Percentiles rank a stretch among this genome's conserved stretches.
Conservation (phyloP, 169 alveolate genomes). For the Plasmodium sp. region DNA sequence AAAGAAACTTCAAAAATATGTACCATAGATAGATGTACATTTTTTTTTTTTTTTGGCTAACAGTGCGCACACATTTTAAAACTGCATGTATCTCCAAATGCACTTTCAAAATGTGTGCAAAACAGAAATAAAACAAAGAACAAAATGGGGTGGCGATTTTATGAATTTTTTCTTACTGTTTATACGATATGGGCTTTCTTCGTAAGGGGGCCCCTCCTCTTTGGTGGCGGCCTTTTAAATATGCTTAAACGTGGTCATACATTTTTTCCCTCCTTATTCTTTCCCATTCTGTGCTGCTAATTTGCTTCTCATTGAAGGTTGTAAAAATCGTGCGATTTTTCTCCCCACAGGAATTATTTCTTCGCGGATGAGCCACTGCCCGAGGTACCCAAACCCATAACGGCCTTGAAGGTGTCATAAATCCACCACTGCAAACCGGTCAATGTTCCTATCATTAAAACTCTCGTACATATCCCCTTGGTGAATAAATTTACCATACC, state of each 20-base stretch:
- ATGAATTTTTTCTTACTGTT: neutral
- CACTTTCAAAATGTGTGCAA: neutral
- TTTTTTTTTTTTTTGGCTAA: neutral
- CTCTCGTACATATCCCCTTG: slow-evolving; percentile 94
- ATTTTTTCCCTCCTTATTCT: neutral
- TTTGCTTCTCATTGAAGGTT: neutral
- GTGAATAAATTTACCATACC: slow-evolving; percentile 87
- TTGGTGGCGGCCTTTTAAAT: neutral
- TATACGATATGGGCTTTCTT: neutral
- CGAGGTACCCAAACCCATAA: slow-evolving; percentile 85
- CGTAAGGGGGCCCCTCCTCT: neutral
- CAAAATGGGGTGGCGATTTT: neutral
- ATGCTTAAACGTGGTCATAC: neutral
- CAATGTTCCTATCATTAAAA: slow-evolving; percentile 98
- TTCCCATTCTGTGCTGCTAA: neutral
- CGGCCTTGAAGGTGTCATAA: slow-evolving; percentile 95
- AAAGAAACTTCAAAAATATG: slow-evolving; percentile 5
- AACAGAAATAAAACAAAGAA: neutral
- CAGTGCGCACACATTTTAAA: neutral
- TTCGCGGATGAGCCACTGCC: slow-evolving; percentile 76
- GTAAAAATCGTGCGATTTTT: neutral
- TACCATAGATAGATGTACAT: neutral
- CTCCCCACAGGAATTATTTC: slow-evolving; percentile 9
- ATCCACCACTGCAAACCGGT: slow-evolving; percentile 99
- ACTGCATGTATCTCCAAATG: neutral